Evolutionary conservation across 257 asterid genomes (phyloP).

Genomic region (Jaltomata sinuosa): DNA sequence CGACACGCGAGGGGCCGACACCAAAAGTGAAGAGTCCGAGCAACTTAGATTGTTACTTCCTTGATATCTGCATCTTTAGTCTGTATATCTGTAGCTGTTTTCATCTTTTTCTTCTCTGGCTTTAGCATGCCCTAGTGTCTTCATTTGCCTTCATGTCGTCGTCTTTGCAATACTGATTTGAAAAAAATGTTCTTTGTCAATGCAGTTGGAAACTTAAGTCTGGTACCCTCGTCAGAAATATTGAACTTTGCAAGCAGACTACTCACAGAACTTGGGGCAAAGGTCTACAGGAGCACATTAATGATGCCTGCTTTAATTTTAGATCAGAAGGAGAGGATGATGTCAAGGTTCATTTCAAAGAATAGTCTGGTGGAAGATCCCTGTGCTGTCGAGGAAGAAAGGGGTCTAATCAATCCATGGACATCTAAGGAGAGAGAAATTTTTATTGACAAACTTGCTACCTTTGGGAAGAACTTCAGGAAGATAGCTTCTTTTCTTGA

Average conservation of each 20-base stretch:
- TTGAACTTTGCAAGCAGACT: constrained; percentile 35
- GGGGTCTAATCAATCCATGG: constrained; percentile 72
- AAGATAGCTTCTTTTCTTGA: constrained; percentile 75
- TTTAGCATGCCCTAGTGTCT: background rate
- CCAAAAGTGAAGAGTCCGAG: too few relatives aligned
- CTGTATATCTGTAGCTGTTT: background rate
- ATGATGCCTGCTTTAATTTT: constrained; percentile 85
- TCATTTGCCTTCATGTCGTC: background rate
- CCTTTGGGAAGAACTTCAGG: constrained; percentile 68
- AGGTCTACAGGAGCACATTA: constrained; percentile 47
- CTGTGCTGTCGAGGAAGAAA: constrained; percentile 62
- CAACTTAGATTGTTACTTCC: background rate
- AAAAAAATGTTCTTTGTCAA: constrained; percentile 1
- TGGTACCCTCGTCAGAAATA: constrained; percentile 49
- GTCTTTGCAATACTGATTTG: background rate
- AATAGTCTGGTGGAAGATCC: constrained; percentile 94
- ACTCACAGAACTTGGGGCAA: constrained; percentile 50
- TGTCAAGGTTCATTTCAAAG: constrained; percentile 57
- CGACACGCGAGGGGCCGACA: too few relatives aligned
- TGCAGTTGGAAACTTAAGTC: constrained; percentile 59
- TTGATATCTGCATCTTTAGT: background rate
- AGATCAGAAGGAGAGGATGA: constrained; percentile 42
- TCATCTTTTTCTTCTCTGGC: background rate
- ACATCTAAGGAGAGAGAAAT: constrained; percentile 58
- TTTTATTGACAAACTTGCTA: constrained; percentile 68